These are phyloP conservation scores for Coemansia sp. DNA, from an alignment of 192 early-diverging fungal species.

Conservation along the genomic window DNA sequence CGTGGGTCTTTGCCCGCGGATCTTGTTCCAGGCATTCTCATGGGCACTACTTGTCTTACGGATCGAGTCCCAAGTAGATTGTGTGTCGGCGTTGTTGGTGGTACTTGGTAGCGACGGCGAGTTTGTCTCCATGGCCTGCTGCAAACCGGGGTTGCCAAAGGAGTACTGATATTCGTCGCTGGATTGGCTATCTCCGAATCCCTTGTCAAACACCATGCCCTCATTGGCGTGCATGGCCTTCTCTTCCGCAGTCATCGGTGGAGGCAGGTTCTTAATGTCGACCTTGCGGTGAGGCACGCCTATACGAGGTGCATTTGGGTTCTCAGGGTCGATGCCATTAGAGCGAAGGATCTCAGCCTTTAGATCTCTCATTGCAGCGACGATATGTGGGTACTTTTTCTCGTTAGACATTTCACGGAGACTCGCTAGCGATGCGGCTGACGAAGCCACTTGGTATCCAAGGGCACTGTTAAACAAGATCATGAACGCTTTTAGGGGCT, in stretches of 20 bases:
- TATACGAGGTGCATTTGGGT: constrained; percentile 16
- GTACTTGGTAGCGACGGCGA: not conserved
- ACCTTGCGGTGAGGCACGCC: constrained; percentile 1
- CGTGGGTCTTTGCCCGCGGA: constrained; percentile 24
- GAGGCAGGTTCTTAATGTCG: constrained; percentile 22
- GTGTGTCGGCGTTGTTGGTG: not conserved
- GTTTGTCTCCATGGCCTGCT: not conserved
- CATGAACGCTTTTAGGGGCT: constrained; percentile 10
- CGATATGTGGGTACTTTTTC: constrained; percentile 39
- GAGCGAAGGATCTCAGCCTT: constrained; percentile 29
- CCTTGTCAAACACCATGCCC: not conserved
- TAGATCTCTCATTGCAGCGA: constrained; percentile 31
- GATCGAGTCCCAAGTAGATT: constrained; percentile 29
- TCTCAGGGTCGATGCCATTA: constrained; percentile 25
- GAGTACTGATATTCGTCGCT: not conserved
- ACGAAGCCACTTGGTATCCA: not conserved
- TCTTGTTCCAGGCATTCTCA: constrained; percentile 24
- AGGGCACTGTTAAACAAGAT: constrained; percentile 19
- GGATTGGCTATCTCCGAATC: too few relatives aligned
- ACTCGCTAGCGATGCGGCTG: constrained; percentile 3
- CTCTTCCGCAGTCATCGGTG: constrained; percentile 14
- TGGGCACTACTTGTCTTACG: constrained; percentile 10
- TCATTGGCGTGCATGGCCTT: not conserved
- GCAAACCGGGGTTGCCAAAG: constrained; percentile 8
- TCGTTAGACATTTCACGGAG: constrained; percentile 25